Evolutionary conservation across 371 early-diverging fungal species (phyloP), one percentile per base, ranked within the genome.

Genomic region (Mucor indicus): DNA sequence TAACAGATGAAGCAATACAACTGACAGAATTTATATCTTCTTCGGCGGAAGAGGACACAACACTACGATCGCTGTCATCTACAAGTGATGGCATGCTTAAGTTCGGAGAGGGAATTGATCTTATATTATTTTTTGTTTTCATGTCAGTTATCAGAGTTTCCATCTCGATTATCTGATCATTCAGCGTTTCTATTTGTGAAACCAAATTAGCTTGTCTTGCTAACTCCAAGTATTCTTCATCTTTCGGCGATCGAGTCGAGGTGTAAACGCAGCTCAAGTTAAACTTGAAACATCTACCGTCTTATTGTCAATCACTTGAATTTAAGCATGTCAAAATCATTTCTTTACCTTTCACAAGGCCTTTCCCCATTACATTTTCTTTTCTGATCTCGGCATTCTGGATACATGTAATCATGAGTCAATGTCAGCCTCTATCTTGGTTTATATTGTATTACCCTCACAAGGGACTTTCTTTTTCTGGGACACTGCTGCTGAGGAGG

Each of bases 321-420:
- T 33, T 4, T 33, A 33, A 7, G 33, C 15, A 15, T 20, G n/a
- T 13, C 3, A 15, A 23, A 29, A 25, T 21, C 7, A 2, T 19
- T 12, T 32, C 15, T 39, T 21, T 40, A 63, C 69, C 69, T 69
- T 40, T 61, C 69, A 41, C 69, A 69, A 21, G 69, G 69, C 16
- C 33, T 41, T 46, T 51, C 33, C 17, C 59, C 58, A 39, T 61
- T 56, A 39, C 64, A 71, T 45, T 59, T 64, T 23, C 64, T 41
- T 33, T 62, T 67, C 46, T 67, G 71, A 42, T 64, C 60, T 52
- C 71, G 67, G 46, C 64, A 71, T 44, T 62, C 67, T 70, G 44
- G n/a, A 29, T 13, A 42, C 17, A 11, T 19, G 31, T 13, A 19
- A 17, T 5, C 4, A 11, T 33, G 6, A 33, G n/a, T 15, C n/a